Evolutionary conservation across 441 rosid species (phyloP), one percentile per base, ranked within the genome.

Genomic region (Euphorbia celastroides): DNA sequence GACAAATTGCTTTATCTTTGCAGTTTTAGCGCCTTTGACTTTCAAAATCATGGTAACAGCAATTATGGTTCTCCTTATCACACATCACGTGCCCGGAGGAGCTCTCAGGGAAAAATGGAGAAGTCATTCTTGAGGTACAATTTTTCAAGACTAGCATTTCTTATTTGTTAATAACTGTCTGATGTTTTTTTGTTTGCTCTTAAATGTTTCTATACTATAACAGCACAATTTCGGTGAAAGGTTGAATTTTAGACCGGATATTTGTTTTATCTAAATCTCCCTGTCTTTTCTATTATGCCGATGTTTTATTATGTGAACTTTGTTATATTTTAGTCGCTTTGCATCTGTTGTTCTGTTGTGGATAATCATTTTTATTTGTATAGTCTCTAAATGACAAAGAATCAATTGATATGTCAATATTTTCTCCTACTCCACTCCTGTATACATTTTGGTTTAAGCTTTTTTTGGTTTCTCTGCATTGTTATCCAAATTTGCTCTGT

Each of bases 21-120:
- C 93, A 92, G 98, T 77, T 88, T 88, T 68, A 87, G 98, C 70
- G 74, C 87, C 69, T 92, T 95, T 64, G 82, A 90, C 81, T 92
- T 95, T 69, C 90, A 79, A 81, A 89, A 72, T 58, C 95, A 92
- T 79, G 99, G 99, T 67, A 95, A 90, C 69, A 77, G 80, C 70
- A 92, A 79, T 70, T 95, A 95, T 75, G 97, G 86, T 46, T 92
- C 99, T 23, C 95, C 95, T 26, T 61, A 74, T 60, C 81, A 85
- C 59, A 78, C 76, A 46, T 71, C 84, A 52, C 76, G 70, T 58
- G 73, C 65, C 41, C 78, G 78, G 79, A 85, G 93, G 83, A 95
- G 99, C 70, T 92, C 93, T 66, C 98, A 91, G 67, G 99, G 99
- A 67, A 92, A 95, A 83, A 78, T 95, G 87, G 99, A 95, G 84